Evolutionary conservation across 1,139 yeast species (phyloP).

Genomic region (Yamadazyma pseudoaaseri): DNA sequence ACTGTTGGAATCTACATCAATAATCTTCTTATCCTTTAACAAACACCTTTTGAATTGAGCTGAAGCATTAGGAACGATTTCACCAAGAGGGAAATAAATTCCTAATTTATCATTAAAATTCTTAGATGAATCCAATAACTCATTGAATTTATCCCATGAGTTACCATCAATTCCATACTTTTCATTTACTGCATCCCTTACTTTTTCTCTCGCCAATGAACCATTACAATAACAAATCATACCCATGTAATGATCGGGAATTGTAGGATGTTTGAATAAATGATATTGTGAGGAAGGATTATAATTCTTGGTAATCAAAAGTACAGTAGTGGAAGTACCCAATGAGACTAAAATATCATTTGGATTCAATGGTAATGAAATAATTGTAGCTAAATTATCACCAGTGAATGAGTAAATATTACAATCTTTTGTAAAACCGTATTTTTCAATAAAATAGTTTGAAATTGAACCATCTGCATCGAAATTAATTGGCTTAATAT

Average conservation of each 20-base stretch:
- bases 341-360: conserved; percentile 79
- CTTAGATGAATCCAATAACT: conserved; percentile 41
- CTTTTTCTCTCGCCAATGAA: conserved; percentile 76
- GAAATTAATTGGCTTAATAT: conserved; percentile 47
- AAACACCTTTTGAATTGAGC: conserved; percentile 55
- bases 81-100: conserved; percentile 83
- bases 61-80: conserved; percentile 79
- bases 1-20: conserved; percentile 10
- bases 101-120: conserved; percentile 56
- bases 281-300: conserved; percentile 83
- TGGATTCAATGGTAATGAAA: conserved; percentile 73
- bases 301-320: conserved; percentile 75
- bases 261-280: conserved; percentile 81
- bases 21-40: conserved; percentile 21
- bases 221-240: conserved; percentile 96
- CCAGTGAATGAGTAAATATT: conserved; percentile 76
- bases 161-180: conserved; percentile 32
- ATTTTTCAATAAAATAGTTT: conserved; percentile 58
- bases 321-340: conserved; percentile 88
- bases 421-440: conserved; percentile 58
- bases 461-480: conserved; percentile 46
- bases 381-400: conserved; percentile 85
- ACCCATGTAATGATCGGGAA: conserved; percentile 79
- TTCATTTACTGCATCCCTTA: conserved; percentile 63
- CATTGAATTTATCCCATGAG: conserved; percentile 69